Evolutionary conservation across 352 stramenopile genomes (phyloP).

Genomic region (Phytophthora nicotianae): DNA sequence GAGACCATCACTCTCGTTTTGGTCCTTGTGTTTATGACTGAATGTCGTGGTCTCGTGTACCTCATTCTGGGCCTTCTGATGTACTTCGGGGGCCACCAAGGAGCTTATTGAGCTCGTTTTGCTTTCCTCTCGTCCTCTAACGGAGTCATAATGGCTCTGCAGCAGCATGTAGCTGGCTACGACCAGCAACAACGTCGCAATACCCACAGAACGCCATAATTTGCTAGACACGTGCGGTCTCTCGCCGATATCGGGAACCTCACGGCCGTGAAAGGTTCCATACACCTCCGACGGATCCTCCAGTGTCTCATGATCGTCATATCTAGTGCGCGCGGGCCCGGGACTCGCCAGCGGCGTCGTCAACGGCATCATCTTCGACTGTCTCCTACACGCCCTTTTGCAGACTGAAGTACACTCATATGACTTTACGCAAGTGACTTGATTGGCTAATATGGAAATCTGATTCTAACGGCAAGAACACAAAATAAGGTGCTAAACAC

Average conservation of each 20-base stretch:
- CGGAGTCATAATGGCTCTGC: constrained; percentile 19
- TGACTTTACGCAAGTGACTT: background rate
- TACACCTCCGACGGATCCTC: constrained; percentile 14
- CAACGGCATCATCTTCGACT: constrained; percentile 25
- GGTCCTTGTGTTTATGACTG: constrained; percentile 26
- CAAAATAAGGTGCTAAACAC: background rate
- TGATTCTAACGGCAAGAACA: constrained; percentile 1
- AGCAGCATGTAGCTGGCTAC: constrained; percentile 31
- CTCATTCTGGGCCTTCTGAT: constrained; percentile 7
- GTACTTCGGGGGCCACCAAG: background rate
- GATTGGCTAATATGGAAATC: constrained; percentile 15
- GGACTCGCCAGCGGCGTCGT: constrained; percentile 12
- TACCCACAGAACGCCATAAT: constrained; percentile 20
- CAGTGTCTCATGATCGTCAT: constrained; percentile 14
- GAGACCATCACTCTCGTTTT: constrained; percentile 24
- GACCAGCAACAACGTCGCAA: constrained; percentile 24
- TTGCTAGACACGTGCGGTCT: constrained; percentile 5
- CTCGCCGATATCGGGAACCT: constrained; percentile 15
- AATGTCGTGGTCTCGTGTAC: constrained; percentile 11
- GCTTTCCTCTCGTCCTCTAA: background rate
- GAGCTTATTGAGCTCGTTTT: background rate
- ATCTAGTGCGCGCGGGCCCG: background rate
- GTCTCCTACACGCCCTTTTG: constrained; percentile 9
- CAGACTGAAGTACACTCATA: constrained; percentile 13
- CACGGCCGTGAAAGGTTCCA: constrained; percentile 22